phyloP scores from a whole-genome alignment of 176 grass and related monocot species.

The Microstegium vimineum region DNA sequence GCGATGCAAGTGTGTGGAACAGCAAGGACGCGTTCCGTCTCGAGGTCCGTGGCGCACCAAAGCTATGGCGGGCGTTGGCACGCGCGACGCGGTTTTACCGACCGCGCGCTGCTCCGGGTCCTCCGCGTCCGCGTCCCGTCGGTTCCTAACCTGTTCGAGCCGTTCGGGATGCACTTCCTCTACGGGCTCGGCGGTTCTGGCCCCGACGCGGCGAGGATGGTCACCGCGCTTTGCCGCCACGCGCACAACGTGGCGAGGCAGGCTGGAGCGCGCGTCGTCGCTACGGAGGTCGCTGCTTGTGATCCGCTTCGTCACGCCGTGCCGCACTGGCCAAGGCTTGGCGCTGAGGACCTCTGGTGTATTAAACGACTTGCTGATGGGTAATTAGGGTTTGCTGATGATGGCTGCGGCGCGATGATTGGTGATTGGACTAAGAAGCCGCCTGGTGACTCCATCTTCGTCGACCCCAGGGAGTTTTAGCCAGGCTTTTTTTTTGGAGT shows the following conservation, averaged over 20 bases:
- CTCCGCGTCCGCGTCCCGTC: constrained; percentile 43
- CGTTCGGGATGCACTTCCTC: constrained; percentile 63
- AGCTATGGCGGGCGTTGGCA: constrained; percentile 25
- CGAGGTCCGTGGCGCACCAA: constrained; percentile 45
- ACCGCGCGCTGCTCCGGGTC: constrained; percentile 32
- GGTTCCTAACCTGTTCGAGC: constrained; percentile 58
- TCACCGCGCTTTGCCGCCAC: constrained; percentile 40
- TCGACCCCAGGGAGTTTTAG: constrained; percentile 93
- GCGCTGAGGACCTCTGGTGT: constrained; percentile 85
- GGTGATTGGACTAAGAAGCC: constrained; percentile 71
- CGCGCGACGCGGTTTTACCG: constrained; percentile 44
- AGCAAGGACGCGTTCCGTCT: constrained; percentile 61
- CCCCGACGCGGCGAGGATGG: constrained; percentile 1
- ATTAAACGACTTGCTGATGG: constrained; percentile 64
- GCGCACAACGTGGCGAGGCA: constrained; percentile 48
- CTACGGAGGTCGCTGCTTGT: constrained; percentile 41
- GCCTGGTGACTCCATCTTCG: constrained; percentile 59
- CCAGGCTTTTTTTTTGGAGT: not conserved
- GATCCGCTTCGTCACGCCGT: constrained; percentile 42
- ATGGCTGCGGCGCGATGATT: constrained; percentile 31
- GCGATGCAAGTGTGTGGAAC: constrained; percentile 78
- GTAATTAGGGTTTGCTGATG: constrained; percentile 36
- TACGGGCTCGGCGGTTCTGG: constrained; percentile 56
- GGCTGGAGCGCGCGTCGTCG: constrained; percentile 36
- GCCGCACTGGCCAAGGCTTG: constrained; percentile 56